Base-by-base conservation (phyloP, 352 stramenopile genomes). In the Phytophthora agathidicida region DNA sequence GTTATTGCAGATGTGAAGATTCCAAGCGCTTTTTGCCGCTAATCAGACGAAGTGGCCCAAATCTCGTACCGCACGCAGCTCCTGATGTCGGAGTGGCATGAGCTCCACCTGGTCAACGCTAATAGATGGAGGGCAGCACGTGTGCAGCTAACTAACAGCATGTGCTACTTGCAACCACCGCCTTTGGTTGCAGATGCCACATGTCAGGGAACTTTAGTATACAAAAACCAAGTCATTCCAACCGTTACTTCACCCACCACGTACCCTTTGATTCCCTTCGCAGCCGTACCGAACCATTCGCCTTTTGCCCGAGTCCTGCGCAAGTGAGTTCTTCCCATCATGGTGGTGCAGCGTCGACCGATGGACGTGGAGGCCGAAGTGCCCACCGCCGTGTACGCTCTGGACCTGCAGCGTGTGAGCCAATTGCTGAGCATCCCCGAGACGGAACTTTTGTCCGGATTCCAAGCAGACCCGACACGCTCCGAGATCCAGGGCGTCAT, bases 401-500 rank as follows among this genome's bases (percentile, higher is more conserved):
- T 88, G 26, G 73, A 85, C 41, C 67, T 88, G 41, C 51, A 67
- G 52, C 66, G 72, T 6, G 73, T 88, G 53, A 84, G 75, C 36
- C 63, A 78, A 26, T 60, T 88, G 32, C 68, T 82, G 23, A 33
- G 37, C 39, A 85, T 88, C 58, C 73, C 70, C 26, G 68, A 83
- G 61, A 50, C 51, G 26, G 77, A 88, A 50, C 60, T 88, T 23
- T 51, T 86, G 31, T 65, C 53, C 14, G 77, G 80, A 32, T 88
- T 93, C 62, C 73, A 87, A 53, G 51, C 67, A 9, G 59, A 86
- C 49, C 77, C 76, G 33, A 80, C 65, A 19, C 70, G 74, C 32
- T 83, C 77, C 17, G 80, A 88, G 35, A 93, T 93, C 63, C 83
- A 93, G 42, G 81, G 83, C 36, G 80, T 93, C 19, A 77, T 93